Evolutionary conservation across 768 basidiomycete genomes (phyloP), one percentile per base, ranked within the genome.

Genomic region (Boletus subcaerulescens): DNA sequence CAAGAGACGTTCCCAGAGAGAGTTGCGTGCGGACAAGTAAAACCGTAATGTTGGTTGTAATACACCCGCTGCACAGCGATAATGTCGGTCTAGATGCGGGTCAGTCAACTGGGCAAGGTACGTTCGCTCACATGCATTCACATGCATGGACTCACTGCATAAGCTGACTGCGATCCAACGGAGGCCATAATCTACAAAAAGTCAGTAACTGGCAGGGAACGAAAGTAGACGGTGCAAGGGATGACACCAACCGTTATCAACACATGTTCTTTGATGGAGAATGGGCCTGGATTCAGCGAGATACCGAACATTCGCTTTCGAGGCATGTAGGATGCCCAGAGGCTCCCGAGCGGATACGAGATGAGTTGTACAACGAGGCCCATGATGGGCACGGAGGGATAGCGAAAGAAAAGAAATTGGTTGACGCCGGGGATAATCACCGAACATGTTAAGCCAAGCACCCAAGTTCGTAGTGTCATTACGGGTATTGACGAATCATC

Each of bases 381-480:
- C n/a, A 76, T 77, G 56, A 91, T 77, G 22, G 75, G 73, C 13
- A 90, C 83, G 32, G 79, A 78, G 4, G 89, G 89, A 63, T 82
- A 87, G 15, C 86, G 84, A 71, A 89, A 88, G 77, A 81, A 86
- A 72, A 89, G 86, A 73, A 89, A 87, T 57, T 87, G 88, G 20
- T 41, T 41, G 20, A 41, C 40, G 20, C 40, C 20, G 12, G 40
- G 18, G 5, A 41, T 20, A n/a, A 41, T 18, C 18, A 41, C 40
- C 13, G 40, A 18, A 18, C 20, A 9, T 18, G 40, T 20, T 11
- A 41, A 0, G 20, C 51, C 51, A 22, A 52, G 43, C 13, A 39
- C 44, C 51, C 51, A 52, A 18, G 51, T 52, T 5, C 51, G 51
- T 2, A 52, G 51, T 35, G 51, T 52, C 51, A 45, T 36, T 3